Percentiles rank a stretch among this genome's conserved stretches.
Conservation (phyloP, 768 basidiomycete species). For the Harrya chromipes region DNA sequence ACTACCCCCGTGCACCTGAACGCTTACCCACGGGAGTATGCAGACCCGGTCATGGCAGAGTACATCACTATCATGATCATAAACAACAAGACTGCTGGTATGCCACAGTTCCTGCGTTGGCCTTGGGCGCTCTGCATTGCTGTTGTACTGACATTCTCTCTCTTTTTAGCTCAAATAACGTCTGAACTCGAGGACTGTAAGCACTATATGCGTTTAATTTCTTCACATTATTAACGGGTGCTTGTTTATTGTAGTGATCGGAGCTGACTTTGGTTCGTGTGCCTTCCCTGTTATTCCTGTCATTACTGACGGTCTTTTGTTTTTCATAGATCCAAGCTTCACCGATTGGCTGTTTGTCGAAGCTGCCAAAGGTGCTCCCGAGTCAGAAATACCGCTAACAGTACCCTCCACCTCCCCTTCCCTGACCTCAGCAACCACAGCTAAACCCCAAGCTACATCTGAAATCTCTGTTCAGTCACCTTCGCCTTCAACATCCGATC, state of each 20-base stretch:
- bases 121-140: neutral
- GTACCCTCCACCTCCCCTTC: slow-evolving; percentile 26
- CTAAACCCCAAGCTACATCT: slow-evolving; percentile 29
- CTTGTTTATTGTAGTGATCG: slow-evolving; percentile 50
- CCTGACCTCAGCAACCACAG: slow-evolving; percentile 19
- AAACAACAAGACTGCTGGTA: slow-evolving; percentile 82
- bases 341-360: slow-evolving; percentile 87
- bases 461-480: slow-evolving; percentile 26
- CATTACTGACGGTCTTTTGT: slow-evolving; percentile 4
- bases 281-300: neutral
- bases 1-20: slow-evolving; percentile 3
- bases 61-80: slow-evolving; percentile 96
- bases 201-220: slow-evolving; percentile 4
- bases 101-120: slow-evolving; percentile 21
- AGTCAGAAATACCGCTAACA: slow-evolving; percentile 42
- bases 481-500: slow-evolving; percentile 12
- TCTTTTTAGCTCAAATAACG: slow-evolving; percentile 72
- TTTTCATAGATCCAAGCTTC: slow-evolving; percentile 66
- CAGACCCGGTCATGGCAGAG: slow-evolving; percentile 90
- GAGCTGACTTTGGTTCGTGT: slow-evolving; percentile 71
- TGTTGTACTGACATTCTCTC: slow-evolving; percentile 7
- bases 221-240: slow-evolving; percentile 11
- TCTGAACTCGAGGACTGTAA: slow-evolving; percentile 80
- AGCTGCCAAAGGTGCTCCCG: slow-evolving; percentile 66
- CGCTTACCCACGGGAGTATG: slow-evolving; percentile 4